Evolutionary conservation across 148 eudicot genomes (phyloP), one percentile per base, ranked within the genome.

Genomic region (Heliosperma pusillum): DNA sequence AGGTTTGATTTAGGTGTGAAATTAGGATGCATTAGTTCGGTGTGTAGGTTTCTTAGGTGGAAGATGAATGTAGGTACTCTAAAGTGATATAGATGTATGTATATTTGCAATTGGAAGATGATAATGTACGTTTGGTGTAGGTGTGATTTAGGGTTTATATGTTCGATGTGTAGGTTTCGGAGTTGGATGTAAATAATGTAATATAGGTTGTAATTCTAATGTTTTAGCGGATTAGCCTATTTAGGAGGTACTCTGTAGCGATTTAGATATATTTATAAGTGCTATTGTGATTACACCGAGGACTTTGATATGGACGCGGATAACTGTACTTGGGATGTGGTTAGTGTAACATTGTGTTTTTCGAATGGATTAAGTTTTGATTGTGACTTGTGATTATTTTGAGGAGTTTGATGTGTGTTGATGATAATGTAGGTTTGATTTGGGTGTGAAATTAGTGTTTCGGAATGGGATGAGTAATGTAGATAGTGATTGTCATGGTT

Each of bases 361-460:
- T 4, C 9, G 42, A 36, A 36, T 36, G 42, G 42, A 36, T 36
- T 36, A 36, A 7, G 0, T 36, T 36, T 36, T 36, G 7, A 36
- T 36, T 36, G 42, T 36, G 42, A 36, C 7, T 36, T 36, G 42
- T 53, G 50, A 3, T n/a, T 77, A 1, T 60, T 44, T 17, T 22
- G 45, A 8, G 17, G 24, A 71, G 1, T 17, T 78, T 65, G 62
- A 62, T 71, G 30, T 29, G 36, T 27, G 20, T 65, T 11, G 9
- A 15, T 29, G 53, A 9, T 68, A 19, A 69, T 66, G 57, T 60
- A 74, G 76, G 71, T 70, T 62, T 76, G 76, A 57, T 71, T 66
- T 77, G 24, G 20, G 71, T 77, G 10, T 45, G 12, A 26, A 67
- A 66, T 67, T 30, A 73, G 74, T 63, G 24, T 53, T 72, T 52